phyloP scores from a whole-genome alignment of 2,329 filamentous ascomycete genomes.

The Alternaria hordeiaustralica region DNA sequence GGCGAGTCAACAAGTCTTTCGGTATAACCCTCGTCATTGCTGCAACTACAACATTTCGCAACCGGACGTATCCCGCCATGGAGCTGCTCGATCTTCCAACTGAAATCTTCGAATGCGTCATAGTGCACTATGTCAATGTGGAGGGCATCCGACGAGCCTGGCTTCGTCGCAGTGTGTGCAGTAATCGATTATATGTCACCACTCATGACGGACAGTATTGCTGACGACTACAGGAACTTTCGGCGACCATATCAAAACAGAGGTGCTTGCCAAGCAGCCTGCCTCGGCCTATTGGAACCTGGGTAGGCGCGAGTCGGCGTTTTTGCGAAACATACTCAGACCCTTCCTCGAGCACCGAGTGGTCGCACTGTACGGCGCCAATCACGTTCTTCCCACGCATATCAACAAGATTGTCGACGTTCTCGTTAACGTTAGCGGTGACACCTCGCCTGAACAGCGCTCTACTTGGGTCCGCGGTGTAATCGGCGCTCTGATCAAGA shows the following conservation, averaged over 20 bases:
- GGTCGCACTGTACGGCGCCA: neutral
- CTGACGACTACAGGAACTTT: neutral
- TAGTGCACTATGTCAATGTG: neutral
- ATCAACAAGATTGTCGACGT: neutral
- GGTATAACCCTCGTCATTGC: neutral
- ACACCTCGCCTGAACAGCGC: neutral
- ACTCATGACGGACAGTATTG: neutral
- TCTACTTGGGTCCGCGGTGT: neutral
- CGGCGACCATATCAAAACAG: neutral
- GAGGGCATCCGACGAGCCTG: neutral
- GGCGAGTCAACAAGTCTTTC: neutral
- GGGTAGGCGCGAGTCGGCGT: neutral
- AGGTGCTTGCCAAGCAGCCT: neutral
- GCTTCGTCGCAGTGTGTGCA: neutral
- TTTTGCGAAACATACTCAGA: neutral
- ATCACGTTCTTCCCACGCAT: neutral
- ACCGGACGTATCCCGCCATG: neutral
- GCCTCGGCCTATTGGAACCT: neutral
- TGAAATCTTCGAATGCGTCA: neutral
- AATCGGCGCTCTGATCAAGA: neutral
- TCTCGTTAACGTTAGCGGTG: neutral
- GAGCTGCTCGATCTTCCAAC: neutral
- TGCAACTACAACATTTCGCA: neutral
- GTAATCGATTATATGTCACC: neutral
- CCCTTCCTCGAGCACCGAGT: neutral